Conservation (phyloP, 441 rosid genomes). For the Mallotus japonicus region DNA sequence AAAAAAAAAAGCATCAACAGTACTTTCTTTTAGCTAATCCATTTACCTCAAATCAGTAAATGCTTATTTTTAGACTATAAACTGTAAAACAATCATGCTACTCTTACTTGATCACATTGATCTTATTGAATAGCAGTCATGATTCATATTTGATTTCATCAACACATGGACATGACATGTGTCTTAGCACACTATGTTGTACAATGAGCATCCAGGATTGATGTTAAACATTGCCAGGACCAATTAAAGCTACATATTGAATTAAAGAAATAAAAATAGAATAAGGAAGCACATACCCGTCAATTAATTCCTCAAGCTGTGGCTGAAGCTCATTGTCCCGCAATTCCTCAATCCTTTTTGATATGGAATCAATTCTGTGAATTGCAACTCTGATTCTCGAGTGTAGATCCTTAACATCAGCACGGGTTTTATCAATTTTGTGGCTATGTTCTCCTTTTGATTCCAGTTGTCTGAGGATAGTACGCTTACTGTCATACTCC, state of each 20-base stretch:
- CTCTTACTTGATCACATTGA: neutral
- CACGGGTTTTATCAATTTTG: constrained; percentile 76
- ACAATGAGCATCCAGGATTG: neutral
- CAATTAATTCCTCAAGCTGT: constrained; percentile 90
- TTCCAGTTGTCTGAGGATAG: constrained; percentile 64
- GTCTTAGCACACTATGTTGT: neutral
- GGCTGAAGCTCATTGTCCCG: constrained; percentile 96
- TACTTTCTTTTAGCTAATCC: neutral
- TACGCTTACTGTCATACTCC: constrained; percentile 69
- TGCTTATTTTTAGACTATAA: neutral
- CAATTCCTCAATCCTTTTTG: constrained; percentile 82
- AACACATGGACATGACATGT: neutral
- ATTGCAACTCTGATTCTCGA: constrained; percentile 92
- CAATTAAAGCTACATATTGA: neutral
- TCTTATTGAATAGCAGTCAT: neutral
- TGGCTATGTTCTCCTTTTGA: constrained; percentile 53
- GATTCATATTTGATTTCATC: neutral
- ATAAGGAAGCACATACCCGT: constrained; percentile 52
- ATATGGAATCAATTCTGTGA: constrained; percentile 83
- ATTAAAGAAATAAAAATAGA: constrained; percentile 7
- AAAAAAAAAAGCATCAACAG: neutral
- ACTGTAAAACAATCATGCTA: neutral
- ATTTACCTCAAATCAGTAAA: neutral
- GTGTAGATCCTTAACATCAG: constrained; percentile 85
- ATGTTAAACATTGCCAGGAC: neutral